A percentile compares a stretch with the other conserved stretches of the same genome.
phyloP scores from a whole-genome alignment of 345 rosid genomes.

The Eutrema yunnanense region DNA sequence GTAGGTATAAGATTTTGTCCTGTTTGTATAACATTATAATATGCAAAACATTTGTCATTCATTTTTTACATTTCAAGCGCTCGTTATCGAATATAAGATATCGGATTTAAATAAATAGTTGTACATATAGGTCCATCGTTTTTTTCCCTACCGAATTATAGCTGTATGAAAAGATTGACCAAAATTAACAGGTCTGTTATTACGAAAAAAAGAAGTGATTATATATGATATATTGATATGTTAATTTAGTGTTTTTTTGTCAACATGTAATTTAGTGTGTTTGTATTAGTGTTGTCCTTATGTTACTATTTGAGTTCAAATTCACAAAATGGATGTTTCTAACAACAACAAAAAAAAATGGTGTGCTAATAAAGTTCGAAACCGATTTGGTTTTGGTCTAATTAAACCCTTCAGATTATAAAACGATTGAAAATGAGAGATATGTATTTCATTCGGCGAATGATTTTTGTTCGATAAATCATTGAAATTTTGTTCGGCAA shows the following conservation, averaged over 20 bases:
- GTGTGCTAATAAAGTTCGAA: background rate
- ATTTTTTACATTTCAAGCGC: background rate
- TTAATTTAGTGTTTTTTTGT: background rate
- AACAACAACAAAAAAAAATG: background rate
- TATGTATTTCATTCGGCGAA: background rate
- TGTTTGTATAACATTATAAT: background rate
- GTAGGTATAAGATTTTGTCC: background rate
- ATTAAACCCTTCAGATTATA: background rate
- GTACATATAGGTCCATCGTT: background rate
- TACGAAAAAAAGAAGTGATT: background rate
- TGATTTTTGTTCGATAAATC: background rate
- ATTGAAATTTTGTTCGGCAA: background rate
- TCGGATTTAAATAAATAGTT: background rate
- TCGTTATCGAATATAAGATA: background rate
- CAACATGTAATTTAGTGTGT: too few relatives aligned
- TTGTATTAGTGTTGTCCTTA: too few relatives aligned
- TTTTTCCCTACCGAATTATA: background rate
- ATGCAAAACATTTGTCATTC: background rate
- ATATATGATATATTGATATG: background rate
- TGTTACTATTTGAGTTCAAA: background rate
- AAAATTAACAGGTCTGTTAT: background rate
- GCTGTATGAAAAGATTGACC: background rate
- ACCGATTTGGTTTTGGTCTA: background rate
- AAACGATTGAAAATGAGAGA: background rate
- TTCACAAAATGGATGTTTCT: background rate